Conservation (phyloP, 2,329 filamentous ascomycete species). For the Acarospora socialis region DNA sequence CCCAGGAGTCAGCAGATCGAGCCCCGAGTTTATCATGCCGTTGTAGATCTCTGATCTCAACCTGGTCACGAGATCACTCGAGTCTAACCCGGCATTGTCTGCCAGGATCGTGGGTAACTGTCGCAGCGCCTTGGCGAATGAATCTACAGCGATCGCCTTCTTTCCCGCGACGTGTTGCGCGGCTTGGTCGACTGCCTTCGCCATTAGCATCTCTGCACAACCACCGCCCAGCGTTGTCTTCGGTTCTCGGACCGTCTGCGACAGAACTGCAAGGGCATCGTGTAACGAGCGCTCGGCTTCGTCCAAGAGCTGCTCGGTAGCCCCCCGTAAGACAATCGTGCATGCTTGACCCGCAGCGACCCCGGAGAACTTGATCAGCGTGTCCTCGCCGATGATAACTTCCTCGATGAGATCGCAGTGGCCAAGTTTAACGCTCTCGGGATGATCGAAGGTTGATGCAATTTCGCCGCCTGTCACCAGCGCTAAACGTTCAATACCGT, state of each 20-base stretch:
- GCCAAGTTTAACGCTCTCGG: conserved; percentile 90
- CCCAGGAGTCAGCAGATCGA: conserved; percentile 78
- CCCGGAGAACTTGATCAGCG: conserved; percentile 91
- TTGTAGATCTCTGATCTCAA: conserved; percentile 91
- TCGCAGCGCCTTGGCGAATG: conserved; percentile 76
- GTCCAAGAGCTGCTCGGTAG: conserved; percentile 91
- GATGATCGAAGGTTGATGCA: conserved; percentile 93
- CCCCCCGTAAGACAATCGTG: conserved; percentile 90
- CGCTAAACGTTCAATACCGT: conserved; percentile 88
- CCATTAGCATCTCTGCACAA: conserved; percentile 98
- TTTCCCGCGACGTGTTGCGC: conserved; percentile 93
- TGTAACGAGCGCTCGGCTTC: conserved; percentile 93
- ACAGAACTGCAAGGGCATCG: conserved; percentile 89
- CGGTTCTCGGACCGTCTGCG: conserved; percentile 90
- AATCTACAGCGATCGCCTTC: conserved; percentile 83
- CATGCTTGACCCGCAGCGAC: conserved; percentile 88
- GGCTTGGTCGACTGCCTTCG: conserved; percentile 87
- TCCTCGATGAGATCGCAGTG: conserved; percentile 94
- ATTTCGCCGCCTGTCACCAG: conserved; percentile 96
- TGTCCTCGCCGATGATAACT: conserved; percentile 96
- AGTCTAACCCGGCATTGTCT: conserved; percentile 94
- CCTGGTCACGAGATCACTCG: conserved; percentile 80
- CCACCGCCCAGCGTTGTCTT: conserved; percentile 88
- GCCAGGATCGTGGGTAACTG: conserved; percentile 94
- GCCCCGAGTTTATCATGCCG: conserved; percentile 78